These are phyloP conservation scores for Gyromitra esculenta DNA, from an alignment of 2,329 filamentous ascomycete genomes.

Conservation along the genomic window DNA sequence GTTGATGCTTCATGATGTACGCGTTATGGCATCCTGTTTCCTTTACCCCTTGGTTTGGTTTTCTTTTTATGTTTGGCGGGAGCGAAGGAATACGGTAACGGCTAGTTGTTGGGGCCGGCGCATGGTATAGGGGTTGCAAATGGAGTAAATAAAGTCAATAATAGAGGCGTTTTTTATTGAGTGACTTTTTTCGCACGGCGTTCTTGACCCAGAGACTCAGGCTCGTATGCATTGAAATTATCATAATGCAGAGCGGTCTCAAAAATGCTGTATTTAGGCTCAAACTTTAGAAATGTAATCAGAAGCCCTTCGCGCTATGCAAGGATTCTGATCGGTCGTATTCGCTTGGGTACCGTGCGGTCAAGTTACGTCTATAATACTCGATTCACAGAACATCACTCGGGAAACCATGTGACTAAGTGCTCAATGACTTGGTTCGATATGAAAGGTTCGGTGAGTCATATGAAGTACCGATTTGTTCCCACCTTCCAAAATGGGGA, in stretches of 20 bases:
- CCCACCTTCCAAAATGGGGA: neutral
- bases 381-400: slow-evolving; percentile 2
- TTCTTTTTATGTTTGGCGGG: slow-evolving; percentile 10
- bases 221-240: slow-evolving; percentile 8
- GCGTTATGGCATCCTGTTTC: slow-evolving; percentile 19
- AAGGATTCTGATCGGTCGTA: neutral
- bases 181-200: neutral
- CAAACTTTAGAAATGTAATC: neutral
- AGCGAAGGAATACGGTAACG: slow-evolving; percentile 11
- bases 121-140: slow-evolving; percentile 13
- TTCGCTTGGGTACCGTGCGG: neutral
- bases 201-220: no score
- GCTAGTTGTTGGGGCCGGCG: slow-evolving; percentile 5
- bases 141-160: slow-evolving; percentile 38
- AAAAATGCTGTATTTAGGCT: slow-evolving; percentile 14
- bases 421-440: neutral
- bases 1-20: slow-evolving; percentile 37
- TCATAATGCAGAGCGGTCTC: neutral
- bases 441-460: neutral
- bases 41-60: slow-evolving; percentile 9
- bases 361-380: neutral
- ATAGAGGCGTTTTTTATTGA: slow-evolving; percentile 45
- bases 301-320: neutral
- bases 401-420: neutral
- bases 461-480: neutral